Evolutionary conservation across 371 early-diverging fungal genomes (phyloP).

Genomic region (Syncephalastrum sp.): DNA sequence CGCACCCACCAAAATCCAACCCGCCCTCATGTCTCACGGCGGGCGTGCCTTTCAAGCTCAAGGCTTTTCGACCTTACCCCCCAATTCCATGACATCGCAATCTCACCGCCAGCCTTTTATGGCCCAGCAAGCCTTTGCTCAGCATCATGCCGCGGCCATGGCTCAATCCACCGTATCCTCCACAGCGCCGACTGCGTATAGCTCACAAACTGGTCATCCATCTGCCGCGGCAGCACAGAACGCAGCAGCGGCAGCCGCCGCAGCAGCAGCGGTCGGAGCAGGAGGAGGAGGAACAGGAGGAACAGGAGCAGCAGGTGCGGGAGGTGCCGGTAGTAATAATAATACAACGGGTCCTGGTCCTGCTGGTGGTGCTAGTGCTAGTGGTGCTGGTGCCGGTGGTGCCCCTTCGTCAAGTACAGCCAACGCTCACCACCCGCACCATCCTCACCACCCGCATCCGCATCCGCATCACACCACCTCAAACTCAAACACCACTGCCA

Average conservation of each 20-base stretch:
- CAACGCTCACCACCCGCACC: slow-evolving; percentile 1
- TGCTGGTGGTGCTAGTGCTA: slow-evolving; percentile 2
- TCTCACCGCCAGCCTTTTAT: slow-evolving; percentile 13
- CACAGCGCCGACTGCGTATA: slow-evolving; percentile 2
- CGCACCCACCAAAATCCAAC: too few species aligned
- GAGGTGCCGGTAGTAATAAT: slow-evolving; percentile 5
- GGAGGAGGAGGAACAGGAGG: slow-evolving; percentile 6
- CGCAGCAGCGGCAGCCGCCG: slow-evolving; percentile 19
- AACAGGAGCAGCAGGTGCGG: slow-evolving; percentile 4
- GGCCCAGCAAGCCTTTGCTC: slow-evolving; percentile 6
- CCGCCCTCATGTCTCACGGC: slow-evolving; percentile 16
- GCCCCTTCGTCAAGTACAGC: background rate
- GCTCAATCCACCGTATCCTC: slow-evolving; percentile 11
- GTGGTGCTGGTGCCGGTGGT: slow-evolving; percentile 1
- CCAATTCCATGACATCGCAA: slow-evolving; percentile 9
- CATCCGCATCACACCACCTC: slow-evolving; percentile 2
- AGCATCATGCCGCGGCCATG: slow-evolving; percentile 9
- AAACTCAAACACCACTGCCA: slow-evolving; percentile 1
- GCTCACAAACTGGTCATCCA: slow-evolving; percentile 4
- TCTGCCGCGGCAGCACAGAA: slow-evolving; percentile 5
- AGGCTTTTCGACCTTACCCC: slow-evolving; percentile 16
- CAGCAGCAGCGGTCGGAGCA: slow-evolving; percentile 10
- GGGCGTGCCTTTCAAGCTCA: slow-evolving; percentile 19
- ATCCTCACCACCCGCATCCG: background rate
- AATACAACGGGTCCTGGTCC: background rate